A percentile compares a stretch with the other conserved stretches of the same genome.
These are phyloP conservation scores for Fomitopsis schrenkii DNA, from an alignment of 1,284 basidiomycete species.

Conservation along the genomic window DNA sequence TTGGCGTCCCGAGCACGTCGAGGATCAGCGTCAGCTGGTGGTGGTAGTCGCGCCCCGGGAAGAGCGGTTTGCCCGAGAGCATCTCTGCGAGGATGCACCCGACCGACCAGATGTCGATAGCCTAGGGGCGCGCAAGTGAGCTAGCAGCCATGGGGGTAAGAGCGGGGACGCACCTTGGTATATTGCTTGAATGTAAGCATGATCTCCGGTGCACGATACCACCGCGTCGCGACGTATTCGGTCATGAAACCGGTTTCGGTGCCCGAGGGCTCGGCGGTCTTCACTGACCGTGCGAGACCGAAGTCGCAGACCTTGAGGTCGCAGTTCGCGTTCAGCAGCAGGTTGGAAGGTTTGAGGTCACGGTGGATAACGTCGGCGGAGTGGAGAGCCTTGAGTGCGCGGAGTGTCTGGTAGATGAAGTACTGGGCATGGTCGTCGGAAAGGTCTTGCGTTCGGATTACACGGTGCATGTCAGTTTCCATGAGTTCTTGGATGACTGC, in stretches of 20 bases:
- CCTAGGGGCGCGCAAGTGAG: slow-evolving; percentile 37
- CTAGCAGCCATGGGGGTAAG: neutral
- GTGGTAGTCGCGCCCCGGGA: slow-evolving; percentile 96
- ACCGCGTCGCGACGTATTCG: slow-evolving; percentile 90
- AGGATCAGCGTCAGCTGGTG: slow-evolving; percentile 91
- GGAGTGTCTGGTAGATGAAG: slow-evolving; percentile 69
- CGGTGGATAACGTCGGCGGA: slow-evolving; percentile 86
- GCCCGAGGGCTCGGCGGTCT: slow-evolving; percentile 80
- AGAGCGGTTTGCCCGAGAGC: slow-evolving; percentile 90
- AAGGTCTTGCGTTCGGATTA: slow-evolving; percentile 77
- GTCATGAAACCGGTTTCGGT: slow-evolving; percentile 92
- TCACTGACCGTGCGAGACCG: slow-evolving; percentile 84
- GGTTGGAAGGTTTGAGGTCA: slow-evolving; percentile 91
- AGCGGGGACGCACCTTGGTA: slow-evolving; percentile 62
- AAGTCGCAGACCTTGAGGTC: slow-evolving; percentile 78
- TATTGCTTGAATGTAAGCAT: slow-evolving; percentile 98
- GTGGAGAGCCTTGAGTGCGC: slow-evolving; percentile 90
- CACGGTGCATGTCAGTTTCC: slow-evolving; percentile 73
- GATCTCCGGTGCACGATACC: slow-evolving; percentile 94
- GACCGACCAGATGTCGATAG: slow-evolving; percentile 94
- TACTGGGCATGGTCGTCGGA: slow-evolving; percentile 78
- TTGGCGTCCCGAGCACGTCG: slow-evolving; percentile 90
- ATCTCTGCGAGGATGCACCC: slow-evolving; percentile 98
- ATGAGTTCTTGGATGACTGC: slow-evolving; percentile 73
- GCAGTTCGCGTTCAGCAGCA: slow-evolving; percentile 91